Conservation (phyloP, 1,284 basidiomycete species). For the Ustilago esculenta region DNA sequence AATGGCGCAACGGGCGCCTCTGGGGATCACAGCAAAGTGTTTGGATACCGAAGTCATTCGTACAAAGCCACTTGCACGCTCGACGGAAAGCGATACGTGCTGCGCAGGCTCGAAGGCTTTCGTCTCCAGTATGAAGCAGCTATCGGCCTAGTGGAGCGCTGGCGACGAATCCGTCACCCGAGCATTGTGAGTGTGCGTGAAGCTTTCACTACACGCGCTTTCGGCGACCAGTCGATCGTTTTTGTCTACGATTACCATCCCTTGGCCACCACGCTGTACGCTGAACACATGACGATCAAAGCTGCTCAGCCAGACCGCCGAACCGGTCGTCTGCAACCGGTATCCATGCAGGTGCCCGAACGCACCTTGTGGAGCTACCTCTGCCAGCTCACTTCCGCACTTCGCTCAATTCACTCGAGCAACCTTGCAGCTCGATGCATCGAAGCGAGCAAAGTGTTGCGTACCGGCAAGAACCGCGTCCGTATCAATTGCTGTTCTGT, state of each 20-base stretch:
- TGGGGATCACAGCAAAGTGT: conserved; percentile 69
- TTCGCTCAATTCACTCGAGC: conserved; percentile 84
- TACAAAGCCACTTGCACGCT: conserved; percentile 83
- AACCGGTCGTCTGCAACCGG: conserved; percentile 60
- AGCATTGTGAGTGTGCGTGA: conserved; percentile 85
- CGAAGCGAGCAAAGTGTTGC: conserved; percentile 85
- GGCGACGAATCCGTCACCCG: conserved; percentile 87
- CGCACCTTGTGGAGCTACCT: conserved; percentile 93
- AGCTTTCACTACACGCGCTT: conserved; percentile 93
- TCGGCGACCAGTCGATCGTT: conserved; percentile 85
- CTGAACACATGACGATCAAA: conserved; percentile 72
- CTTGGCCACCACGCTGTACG: conserved; percentile 82
- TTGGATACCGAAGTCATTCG: conserved; percentile 75
- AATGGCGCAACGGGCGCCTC: conserved; percentile 52
- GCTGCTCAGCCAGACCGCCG: conserved; percentile 66
- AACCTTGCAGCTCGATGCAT: conserved; percentile 84
- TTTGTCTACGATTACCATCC: conserved; percentile 93
- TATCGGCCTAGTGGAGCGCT: conserved; percentile 84
- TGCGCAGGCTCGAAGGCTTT: conserved; percentile 89
- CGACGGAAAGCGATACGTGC: conserved; percentile 81
- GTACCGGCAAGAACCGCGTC: conserved; percentile 84
- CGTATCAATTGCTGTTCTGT: conserved; percentile 60
- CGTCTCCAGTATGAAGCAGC: conserved; percentile 77
- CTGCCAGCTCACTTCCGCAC: conserved; percentile 85
- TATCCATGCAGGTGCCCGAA: conserved; percentile 74